Conservation (phyloP, 495 filamentous ascomycete genomes). For the Beverwykella pulmonaria region DNA sequence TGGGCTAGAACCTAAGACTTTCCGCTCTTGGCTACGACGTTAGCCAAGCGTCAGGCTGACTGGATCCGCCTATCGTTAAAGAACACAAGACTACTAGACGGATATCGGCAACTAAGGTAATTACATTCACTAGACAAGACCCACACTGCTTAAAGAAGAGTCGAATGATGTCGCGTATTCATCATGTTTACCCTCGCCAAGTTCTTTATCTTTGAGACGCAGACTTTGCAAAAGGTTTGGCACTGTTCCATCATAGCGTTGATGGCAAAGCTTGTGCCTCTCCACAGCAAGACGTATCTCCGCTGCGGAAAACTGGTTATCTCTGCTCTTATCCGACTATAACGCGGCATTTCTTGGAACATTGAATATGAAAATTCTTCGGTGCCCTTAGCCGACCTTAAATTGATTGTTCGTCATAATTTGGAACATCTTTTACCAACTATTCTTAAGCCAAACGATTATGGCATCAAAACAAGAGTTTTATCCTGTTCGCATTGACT, state of each 20-base stretch:
- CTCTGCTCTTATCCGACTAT: no score
- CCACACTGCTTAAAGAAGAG: background rate
- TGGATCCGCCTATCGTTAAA: background rate
- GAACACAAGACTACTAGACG: constrained; percentile 9
- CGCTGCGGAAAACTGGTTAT: background rate
- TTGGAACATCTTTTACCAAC: no score
- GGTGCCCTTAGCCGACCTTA: no score
- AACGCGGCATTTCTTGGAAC: no score
- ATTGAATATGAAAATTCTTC: no score
- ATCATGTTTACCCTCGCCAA: constrained; percentile 3
- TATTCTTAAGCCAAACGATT: no score
- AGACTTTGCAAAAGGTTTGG: background rate
- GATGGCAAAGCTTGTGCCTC: background rate
- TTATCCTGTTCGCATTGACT: no score
- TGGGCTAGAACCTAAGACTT: background rate
- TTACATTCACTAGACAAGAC: background rate
- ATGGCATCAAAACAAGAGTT: no score
- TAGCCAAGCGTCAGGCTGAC: constrained; percentile 19
- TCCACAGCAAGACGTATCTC: background rate
- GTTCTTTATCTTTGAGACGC: background rate
- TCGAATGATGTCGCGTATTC: background rate
- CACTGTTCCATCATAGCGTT: no score
- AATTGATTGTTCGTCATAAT: no score
- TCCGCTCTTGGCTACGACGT: background rate
- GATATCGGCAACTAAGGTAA: constrained; percentile 22